Evolutionary conservation across 345 rosid genomes (phyloP), one percentile per base, ranked within the genome.

Genomic region (Linum usitatissimum): DNA sequence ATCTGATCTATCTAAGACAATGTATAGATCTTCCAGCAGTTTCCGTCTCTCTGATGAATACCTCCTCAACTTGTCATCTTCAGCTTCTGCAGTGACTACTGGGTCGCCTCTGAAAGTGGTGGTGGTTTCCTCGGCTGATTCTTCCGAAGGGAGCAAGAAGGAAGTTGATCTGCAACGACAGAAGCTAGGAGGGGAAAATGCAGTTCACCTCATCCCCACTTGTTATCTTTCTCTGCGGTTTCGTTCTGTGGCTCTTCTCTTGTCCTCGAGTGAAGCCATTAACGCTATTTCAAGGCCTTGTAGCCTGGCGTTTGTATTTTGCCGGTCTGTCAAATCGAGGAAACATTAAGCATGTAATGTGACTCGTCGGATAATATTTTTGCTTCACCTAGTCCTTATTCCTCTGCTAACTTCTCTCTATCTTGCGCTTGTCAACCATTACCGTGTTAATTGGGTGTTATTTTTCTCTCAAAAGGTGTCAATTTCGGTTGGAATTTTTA

Each of bases 161-260:
- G 90, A 79, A 31, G 4, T 68, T 3, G 64, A 59, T 15, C 31
- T 63, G 60, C 75, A 73, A 31, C 75, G 71, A 38, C 61, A 63
- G 1, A 77, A 69, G 66, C 45, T 39, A 1, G 81, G 81, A 58
- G 81, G 81, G 59, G 76, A 80, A 65, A 69, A 67, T 65, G 74
- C 75, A 4, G 51, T 89, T 55, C 91, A 86, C 56, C 48, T 86
- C 21, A 84, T 89, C 64, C 64, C 96, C 96, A n/a, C 63, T 79
- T 18, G 74, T 81, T 67, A 73, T 83, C 1, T 18, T 83, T 67
- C 72, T 86, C 2, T 89, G 93, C 66, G 84, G 68, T 76, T 74
- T 86, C 8, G 69, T 71, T 71, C 91, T 83, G 13, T 84, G 94
- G 91, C 21, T 72, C 34, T 79, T 79, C 42, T 88, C 85, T 64